Evolutionary conservation across 805 yeast species (phyloP).

Genomic region (Candida cerambycidarum): DNA sequence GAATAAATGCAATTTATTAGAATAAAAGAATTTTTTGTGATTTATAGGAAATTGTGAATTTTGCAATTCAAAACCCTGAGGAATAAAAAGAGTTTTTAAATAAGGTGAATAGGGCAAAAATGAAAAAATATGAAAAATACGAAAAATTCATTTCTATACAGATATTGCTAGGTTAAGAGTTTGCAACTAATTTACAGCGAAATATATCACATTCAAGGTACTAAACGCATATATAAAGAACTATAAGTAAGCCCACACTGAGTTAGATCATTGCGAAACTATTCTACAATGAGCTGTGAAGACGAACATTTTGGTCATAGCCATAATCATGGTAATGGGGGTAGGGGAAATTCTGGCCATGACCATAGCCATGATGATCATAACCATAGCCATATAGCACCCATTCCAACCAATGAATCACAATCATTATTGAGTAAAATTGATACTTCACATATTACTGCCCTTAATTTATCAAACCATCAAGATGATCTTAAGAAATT

Average conservation of each 20-base stretch:
- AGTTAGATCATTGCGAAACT: neutral
- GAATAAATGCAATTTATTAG: too few species aligned
- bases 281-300: slow-evolving; percentile 28
- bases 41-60: neutral
- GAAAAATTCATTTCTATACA: neutral
- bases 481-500: slow-evolving; percentile 50
- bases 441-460: slow-evolving; percentile 57
- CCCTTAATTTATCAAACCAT: slow-evolving; percentile 59
- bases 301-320: slow-evolving; percentile 25
- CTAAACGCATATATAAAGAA: too few species aligned
- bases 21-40: too few species aligned
- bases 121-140: neutral
- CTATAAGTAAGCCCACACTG: neutral
- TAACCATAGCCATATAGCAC: slow-evolving; percentile 48
- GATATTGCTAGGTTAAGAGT: too few species aligned
- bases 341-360: slow-evolving; percentile 8
- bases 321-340: slow-evolving; percentile 12
- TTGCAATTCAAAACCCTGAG: neutral
- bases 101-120: neutral
- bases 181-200: too few species aligned
- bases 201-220: too few species aligned
- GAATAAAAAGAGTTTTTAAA: neutral
- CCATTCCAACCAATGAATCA: slow-evolving; percentile 66
- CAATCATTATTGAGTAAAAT: slow-evolving; percentile 68
- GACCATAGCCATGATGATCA: slow-evolving; percentile 28